Conservation (phyloP, 2,329 filamentous ascomycete genomes). For the Phyllosticta citriasiana region DNA sequence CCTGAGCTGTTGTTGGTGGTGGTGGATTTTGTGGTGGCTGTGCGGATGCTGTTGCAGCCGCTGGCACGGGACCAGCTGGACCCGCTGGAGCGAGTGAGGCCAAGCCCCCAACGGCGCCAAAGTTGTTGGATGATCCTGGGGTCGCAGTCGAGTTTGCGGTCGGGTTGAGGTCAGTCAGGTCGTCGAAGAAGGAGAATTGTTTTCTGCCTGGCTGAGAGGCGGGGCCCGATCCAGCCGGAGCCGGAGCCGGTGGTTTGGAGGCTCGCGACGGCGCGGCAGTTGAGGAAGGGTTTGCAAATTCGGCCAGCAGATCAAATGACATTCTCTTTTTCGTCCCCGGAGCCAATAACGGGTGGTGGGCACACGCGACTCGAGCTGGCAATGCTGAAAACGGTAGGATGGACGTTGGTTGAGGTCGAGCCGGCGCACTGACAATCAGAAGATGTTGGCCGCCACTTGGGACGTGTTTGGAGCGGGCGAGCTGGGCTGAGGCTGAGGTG, state of each 20-base stretch:
- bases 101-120: neutral
- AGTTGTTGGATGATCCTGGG: neutral
- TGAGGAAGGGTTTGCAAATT: slow-evolving; percentile 7
- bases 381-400: neutral
- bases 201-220: slow-evolving; percentile 13
- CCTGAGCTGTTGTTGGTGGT: neutral
- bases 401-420: neutral
- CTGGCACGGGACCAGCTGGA: neutral
- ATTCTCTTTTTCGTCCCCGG: neutral
- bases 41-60: neutral
- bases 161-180: slow-evolving; percentile 13
- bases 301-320: slow-evolving; percentile 13
- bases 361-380: neutral
- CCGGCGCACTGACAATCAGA: neutral
- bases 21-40: neutral
- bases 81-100: neutral
- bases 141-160: neutral
- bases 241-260: neutral
- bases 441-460: neutral
- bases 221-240: neutral
- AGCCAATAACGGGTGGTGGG: neutral
- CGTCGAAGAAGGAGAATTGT: slow-evolving; percentile 27
- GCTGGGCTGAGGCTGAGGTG: neutral
- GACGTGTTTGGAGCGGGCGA: neutral
- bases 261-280: neutral